phyloP scores from a whole-genome alignment of 371 early-diverging fungal species.

The Mucor mucedo region DNA sequence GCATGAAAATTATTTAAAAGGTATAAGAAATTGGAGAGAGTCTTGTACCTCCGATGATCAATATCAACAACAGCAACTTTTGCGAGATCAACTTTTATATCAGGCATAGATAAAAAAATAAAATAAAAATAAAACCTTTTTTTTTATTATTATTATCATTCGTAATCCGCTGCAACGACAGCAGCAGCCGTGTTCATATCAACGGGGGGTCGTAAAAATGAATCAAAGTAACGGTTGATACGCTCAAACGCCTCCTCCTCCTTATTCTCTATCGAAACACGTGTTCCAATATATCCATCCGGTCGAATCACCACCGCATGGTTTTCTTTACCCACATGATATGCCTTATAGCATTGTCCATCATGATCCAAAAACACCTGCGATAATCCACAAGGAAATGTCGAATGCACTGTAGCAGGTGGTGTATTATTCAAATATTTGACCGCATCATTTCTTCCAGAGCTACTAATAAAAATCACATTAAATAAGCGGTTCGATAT shows the following conservation, averaged over 20 bases:
- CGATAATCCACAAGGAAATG: slow-evolving; percentile 37
- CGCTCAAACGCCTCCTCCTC: slow-evolving; percentile 17
- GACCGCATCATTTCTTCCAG: slow-evolving; percentile 30
- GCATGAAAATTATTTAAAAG: slow-evolving; percentile 50
- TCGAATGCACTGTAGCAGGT: slow-evolving; percentile 24
- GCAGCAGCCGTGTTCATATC: slow-evolving; percentile 43
- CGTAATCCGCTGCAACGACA: slow-evolving; percentile 40
- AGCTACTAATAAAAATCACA: slow-evolving; percentile 29
- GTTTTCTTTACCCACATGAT: slow-evolving; percentile 21
- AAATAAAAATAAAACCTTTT: neutral
- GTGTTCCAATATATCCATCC: slow-evolving; percentile 47
- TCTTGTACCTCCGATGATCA: slow-evolving; percentile 7
- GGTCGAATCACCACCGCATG: slow-evolving; percentile 46
- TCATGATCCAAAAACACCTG: slow-evolving; percentile 49
- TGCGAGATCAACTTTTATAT: neutral
- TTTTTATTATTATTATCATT: slow-evolving; percentile 3
- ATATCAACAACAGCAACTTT: neutral
- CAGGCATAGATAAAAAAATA: neutral
- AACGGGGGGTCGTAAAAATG: slow-evolving; percentile 35
- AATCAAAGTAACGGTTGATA: slow-evolving; percentile 36
- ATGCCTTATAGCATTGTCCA: slow-evolving; percentile 41
- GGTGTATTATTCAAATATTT: slow-evolving; percentile 29
- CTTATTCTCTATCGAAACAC: slow-evolving; percentile 10
- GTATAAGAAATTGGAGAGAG: slow-evolving; percentile 45
- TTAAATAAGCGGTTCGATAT: slow-evolving; percentile 17